Evolutionary conservation across 768 basidiomycete genomes (phyloP).

Genomic region (Pleurotus ostreatus): DNA sequence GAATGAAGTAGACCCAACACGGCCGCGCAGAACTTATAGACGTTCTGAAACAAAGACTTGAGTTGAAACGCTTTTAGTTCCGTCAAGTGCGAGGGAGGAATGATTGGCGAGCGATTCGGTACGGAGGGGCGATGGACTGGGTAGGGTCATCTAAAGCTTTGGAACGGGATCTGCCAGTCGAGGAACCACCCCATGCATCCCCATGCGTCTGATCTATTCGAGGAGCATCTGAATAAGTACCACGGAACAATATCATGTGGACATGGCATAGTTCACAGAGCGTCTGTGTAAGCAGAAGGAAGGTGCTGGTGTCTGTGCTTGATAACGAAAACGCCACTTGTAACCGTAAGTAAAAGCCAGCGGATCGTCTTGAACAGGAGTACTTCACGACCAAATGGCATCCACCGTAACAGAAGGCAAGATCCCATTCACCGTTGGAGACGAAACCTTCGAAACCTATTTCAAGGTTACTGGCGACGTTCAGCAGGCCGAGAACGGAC

Average conservation of each 20-base stretch:
- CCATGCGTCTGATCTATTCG: neutral
- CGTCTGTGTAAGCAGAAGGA: neutral
- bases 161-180: neutral
- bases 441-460: constrained; percentile 31
- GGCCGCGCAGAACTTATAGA: neutral
- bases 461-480: constrained; percentile 41
- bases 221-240: neutral
- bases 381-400: neutral
- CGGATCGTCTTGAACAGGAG: too few species aligned
- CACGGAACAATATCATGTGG: constrained; percentile 1
- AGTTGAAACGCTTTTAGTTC: constrained; percentile 7
- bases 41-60: constrained; percentile 1
- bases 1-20: neutral
- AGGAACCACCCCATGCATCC: neutral
- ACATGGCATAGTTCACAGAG: neutral
- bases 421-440: constrained; percentile 14
- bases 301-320: neutral
- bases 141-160: neutral
- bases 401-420: constrained; percentile 13
- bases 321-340: too few species aligned
- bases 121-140: neutral
- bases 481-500: constrained; percentile 17
- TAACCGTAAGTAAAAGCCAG: too few species aligned
- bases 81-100: neutral
- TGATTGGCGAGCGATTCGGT: constrained; percentile 3